A percentile compares a stretch with the other conserved stretches of the same genome.
Evolutionary conservation across 352 stramenopile species (phyloP).

Genomic region (Pythium dissotocum): DNA sequence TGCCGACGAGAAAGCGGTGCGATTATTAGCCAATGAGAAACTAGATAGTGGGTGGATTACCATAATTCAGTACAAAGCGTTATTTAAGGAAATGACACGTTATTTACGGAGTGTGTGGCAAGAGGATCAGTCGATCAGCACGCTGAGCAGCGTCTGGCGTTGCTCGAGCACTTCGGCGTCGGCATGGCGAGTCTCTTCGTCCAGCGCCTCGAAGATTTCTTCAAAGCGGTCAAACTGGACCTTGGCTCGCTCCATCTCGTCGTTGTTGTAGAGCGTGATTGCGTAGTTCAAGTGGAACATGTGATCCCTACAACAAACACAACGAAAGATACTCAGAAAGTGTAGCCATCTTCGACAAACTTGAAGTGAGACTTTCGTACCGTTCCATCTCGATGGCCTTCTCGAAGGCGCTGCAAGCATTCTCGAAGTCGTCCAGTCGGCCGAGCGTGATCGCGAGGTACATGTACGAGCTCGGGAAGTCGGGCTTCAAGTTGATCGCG

Average conservation of each 20-base stretch:
- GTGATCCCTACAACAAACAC: constrained; percentile 53
- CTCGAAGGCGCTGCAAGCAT: constrained; percentile 90
- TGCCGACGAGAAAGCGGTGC: neutral
- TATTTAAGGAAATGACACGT: constrained; percentile 12
- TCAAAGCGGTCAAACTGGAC: constrained; percentile 87
- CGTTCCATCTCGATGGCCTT: constrained; percentile 90
- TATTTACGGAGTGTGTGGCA: neutral
- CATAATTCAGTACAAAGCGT: neutral
- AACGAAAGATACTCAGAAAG: constrained; percentile 4
- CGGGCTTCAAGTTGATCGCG: constrained; percentile 86
- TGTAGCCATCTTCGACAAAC: constrained; percentile 14
- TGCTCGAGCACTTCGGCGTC: constrained; percentile 77
- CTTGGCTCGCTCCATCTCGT: constrained; percentile 84
- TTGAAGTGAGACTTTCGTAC: constrained; percentile 33
- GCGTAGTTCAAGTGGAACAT: constrained; percentile 90
- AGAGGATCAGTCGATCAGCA: constrained; percentile 52
- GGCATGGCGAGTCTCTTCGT: constrained; percentile 65
- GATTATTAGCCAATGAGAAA: neutral
- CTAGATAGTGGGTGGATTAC: too few species aligned
- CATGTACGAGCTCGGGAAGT: constrained; percentile 92
- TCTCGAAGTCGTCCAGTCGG: constrained; percentile 91
- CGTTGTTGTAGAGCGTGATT: constrained; percentile 89
- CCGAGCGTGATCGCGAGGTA: constrained; percentile 91
- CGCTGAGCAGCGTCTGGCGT: constrained; percentile 65
- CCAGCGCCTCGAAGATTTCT: constrained; percentile 70